Evolutionary conservation across 1,284 basidiomycete species (phyloP).

Genomic region (Salmacisia buchloeana): DNA sequence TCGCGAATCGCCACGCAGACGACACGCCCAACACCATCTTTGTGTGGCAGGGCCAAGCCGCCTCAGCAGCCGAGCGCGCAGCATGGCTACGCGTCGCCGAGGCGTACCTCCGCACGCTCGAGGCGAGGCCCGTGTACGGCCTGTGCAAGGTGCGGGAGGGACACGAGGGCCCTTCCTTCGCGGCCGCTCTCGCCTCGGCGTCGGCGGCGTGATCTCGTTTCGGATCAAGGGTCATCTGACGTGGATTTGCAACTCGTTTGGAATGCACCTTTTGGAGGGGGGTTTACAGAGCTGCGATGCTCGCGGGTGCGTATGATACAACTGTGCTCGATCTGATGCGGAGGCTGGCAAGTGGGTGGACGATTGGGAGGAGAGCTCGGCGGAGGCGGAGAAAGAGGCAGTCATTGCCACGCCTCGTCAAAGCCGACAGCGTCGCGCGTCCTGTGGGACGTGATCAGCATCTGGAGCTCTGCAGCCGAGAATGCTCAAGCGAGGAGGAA

Average conservation of each 20-base stretch:
- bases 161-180: not conserved
- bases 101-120: slow-evolving; percentile 6
- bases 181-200: not conserved
- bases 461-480: not conserved
- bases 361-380: not conserved
- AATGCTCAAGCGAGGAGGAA: not conserved
- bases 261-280: no score
- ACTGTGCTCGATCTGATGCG: no score
- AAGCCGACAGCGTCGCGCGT: not conserved
- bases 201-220: not conserved
- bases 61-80: not conserved
- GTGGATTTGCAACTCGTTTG: no score
- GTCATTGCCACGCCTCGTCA: not conserved
- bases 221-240: not conserved
- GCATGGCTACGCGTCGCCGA: slow-evolving; percentile 8
- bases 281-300: no score
- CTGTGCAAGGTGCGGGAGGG: slow-evolving; percentile 3
- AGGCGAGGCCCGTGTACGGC: not conserved
- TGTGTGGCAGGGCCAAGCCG: slow-evolving; percentile 10
- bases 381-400: not conserved
- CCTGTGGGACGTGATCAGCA: not conserved
- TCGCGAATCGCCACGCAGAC: not conserved
- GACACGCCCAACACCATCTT: not conserved
- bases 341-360: not conserved
- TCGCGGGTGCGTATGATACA: no score